Evolutionary conservation across 345 rosid genomes (phyloP).

Genomic region (Rhodamnia rubescens): DNA sequence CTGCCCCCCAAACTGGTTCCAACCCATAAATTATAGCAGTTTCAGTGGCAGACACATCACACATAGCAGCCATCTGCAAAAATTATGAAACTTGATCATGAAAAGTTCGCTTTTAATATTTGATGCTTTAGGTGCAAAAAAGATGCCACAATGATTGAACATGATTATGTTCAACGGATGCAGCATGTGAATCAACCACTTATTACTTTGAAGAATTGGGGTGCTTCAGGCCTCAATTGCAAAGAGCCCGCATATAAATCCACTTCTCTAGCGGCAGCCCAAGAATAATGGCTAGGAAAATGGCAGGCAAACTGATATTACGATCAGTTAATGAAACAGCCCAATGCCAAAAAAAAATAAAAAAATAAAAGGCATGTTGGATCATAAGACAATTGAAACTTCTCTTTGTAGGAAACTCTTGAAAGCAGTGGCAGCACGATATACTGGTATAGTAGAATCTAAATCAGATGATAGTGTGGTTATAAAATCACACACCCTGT

Average conservation of each 20-base stretch:
- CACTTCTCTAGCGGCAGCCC: not conserved
- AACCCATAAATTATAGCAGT: constrained; percentile 50
- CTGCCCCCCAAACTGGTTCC: constrained; percentile 67
- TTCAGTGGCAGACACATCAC: constrained; percentile 48
- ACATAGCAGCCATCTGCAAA: constrained; percentile 49
- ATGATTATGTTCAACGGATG: not conserved
- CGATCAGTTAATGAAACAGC: too few species aligned
- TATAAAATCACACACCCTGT: not conserved
- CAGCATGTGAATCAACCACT: not conserved
- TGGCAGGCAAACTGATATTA: too few species aligned
- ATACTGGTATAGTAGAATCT: not conserved
- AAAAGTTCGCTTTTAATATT: not conserved
- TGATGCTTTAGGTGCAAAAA: not conserved
- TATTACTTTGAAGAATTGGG: not conserved
- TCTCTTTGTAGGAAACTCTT: not conserved
- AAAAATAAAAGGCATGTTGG: too few species aligned
- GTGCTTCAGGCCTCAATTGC: not conserved
- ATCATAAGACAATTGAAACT: not conserved
- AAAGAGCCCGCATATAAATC: not conserved
- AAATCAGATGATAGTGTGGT: not conserved
- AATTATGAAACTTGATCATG: not conserved
- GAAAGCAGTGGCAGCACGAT: not conserved
- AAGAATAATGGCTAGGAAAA: not conserved
- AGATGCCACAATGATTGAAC: not conserved
- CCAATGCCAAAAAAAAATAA: too few species aligned